A percentile compares a stretch with the other conserved stretches of the same genome.
Conservation (phyloP, 1,284 basidiomycete genomes). For the Grifola frondosa region DNA sequence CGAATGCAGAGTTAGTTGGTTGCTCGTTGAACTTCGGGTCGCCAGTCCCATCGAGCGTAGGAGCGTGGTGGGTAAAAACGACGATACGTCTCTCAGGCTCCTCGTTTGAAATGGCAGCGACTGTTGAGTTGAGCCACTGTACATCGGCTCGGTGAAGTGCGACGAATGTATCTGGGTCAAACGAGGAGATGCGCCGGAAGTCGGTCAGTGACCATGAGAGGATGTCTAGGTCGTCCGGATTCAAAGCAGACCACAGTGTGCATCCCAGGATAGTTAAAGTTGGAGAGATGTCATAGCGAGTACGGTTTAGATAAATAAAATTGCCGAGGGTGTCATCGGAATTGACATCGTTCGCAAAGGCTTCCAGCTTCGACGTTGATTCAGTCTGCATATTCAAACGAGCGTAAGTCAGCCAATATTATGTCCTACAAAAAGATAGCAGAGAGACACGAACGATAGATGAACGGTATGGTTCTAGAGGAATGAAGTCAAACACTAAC, state of each 20-base stretch:
- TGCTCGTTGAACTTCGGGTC: slow-evolving; percentile 30
- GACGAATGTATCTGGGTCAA: slow-evolving; percentile 27
- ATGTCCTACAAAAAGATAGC: too few relatives aligned
- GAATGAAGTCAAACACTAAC: neutral
- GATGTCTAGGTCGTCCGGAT: slow-evolving; percentile 27
- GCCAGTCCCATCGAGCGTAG: slow-evolving; percentile 34
- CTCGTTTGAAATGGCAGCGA: slow-evolving; percentile 25
- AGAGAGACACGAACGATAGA: slow-evolving; percentile 17
- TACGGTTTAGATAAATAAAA: slow-evolving; percentile 37
- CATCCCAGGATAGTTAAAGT: slow-evolving; percentile 39
- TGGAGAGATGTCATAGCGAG: slow-evolving; percentile 35
- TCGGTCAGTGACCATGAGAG: slow-evolving; percentile 30
- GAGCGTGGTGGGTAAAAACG: slow-evolving; percentile 41
- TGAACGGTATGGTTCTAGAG: slow-evolving; percentile 21
- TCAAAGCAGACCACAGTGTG: slow-evolving; percentile 39
- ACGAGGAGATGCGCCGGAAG: slow-evolving; percentile 32
- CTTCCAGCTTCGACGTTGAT: slow-evolving; percentile 6
- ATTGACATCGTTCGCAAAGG: slow-evolving; percentile 9
- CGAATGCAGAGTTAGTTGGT: slow-evolving; percentile 34
- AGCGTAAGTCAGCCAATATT: neutral
- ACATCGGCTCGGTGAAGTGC: slow-evolving; percentile 32
- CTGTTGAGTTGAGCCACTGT: slow-evolving; percentile 32
- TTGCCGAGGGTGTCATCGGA: slow-evolving; percentile 18
- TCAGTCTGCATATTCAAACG: slow-evolving; percentile 7
- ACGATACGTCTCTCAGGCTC: slow-evolving; percentile 34